Evolutionary conservation across 257 asterid genomes (phyloP).

Genomic region (Nicotiana benthamiana): DNA sequence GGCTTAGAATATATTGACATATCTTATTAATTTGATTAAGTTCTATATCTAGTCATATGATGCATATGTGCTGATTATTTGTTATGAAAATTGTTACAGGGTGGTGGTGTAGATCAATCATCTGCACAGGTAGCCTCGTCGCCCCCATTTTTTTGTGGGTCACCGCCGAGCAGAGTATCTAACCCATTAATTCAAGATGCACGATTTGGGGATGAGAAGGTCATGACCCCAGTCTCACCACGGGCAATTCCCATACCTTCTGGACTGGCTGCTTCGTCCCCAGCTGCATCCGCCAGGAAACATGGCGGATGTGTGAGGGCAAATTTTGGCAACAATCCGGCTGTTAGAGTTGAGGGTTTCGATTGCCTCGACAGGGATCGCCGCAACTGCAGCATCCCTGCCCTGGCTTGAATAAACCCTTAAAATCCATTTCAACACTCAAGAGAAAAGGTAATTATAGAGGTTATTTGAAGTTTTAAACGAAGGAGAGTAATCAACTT

Average conservation of each 20-base stretch:
- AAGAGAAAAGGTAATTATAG: slow-evolving; percentile 13
- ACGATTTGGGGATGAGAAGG: slow-evolving; percentile 63
- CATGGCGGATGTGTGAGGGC: slow-evolving; percentile 69
- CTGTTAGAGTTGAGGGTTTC: slow-evolving; percentile 90
- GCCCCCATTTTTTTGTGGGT: slow-evolving; percentile 99
- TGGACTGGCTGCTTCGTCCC: slow-evolving; percentile 45
- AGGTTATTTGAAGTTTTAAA: not conserved
- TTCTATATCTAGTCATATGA: not conserved
- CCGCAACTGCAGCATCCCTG: slow-evolving; percentile 92
- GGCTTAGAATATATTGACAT: not conserved
- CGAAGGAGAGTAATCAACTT: slow-evolving; percentile 9
- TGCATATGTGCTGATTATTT: not conserved
- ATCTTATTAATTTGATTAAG: not conserved
- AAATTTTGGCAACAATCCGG: slow-evolving; percentile 89
- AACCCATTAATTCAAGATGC: slow-evolving; percentile 95
- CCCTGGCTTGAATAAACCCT: slow-evolving; percentile 52
- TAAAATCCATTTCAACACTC: too few species aligned
- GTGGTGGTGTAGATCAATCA: slow-evolving; percentile 48
- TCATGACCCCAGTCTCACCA: slow-evolving; percentile 49
- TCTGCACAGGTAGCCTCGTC: slow-evolving; percentile 72
- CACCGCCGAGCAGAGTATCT: slow-evolving; percentile 99
- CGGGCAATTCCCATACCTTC: slow-evolving; percentile 51
- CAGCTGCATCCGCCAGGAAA: slow-evolving; percentile 49
- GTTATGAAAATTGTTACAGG: slow-evolving; percentile 31
- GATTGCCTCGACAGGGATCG: slow-evolving; percentile 92